These are phyloP conservation scores for Posidonia australis DNA, from an alignment of 106 monocot genomes.

Conservation along the genomic window DNA sequence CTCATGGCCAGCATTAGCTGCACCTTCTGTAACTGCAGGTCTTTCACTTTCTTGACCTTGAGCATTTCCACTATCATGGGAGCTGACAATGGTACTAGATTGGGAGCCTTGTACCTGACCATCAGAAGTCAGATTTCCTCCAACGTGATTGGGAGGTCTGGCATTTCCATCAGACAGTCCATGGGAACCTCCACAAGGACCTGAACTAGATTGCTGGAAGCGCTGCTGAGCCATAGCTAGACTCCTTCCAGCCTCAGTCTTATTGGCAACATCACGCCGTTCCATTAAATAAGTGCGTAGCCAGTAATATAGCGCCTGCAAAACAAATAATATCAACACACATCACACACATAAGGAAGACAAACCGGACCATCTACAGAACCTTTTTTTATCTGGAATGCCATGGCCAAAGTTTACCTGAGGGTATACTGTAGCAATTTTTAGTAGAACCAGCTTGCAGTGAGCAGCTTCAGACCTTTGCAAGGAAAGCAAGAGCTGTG, in stretches of 20 bases:
- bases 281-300: conserved; percentile 98
- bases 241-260: conserved; percentile 75
- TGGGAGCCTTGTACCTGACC: conserved; percentile 38
- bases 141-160: conserved; percentile 31
- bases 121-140: conserved; percentile 37
- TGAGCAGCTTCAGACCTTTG: conserved; percentile 91
- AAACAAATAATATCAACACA: neutral
- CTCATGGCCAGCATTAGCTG: conserved; percentile 34
- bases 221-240: conserved; percentile 67
- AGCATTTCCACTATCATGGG: conserved; percentile 59
- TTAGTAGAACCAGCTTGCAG: conserved; percentile 78
- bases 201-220: conserved; percentile 55
- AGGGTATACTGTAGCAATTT: conserved; percentile 82
- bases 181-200: conserved; percentile 31
- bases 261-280: conserved; percentile 80
- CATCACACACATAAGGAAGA: too few relatives aligned
- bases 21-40: conserved; percentile 39
- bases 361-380: neutral
- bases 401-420: conserved; percentile 40
- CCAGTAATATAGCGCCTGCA: conserved; percentile 98
- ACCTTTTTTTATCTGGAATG: neutral
- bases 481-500: conserved; percentile 86
- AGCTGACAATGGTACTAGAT: conserved; percentile 13
- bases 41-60: conserved; percentile 73
- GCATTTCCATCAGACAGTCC: conserved; percentile 44